Conservation (phyloP, 78 protist species). For the Dictyostelium firmibasis region DNA sequence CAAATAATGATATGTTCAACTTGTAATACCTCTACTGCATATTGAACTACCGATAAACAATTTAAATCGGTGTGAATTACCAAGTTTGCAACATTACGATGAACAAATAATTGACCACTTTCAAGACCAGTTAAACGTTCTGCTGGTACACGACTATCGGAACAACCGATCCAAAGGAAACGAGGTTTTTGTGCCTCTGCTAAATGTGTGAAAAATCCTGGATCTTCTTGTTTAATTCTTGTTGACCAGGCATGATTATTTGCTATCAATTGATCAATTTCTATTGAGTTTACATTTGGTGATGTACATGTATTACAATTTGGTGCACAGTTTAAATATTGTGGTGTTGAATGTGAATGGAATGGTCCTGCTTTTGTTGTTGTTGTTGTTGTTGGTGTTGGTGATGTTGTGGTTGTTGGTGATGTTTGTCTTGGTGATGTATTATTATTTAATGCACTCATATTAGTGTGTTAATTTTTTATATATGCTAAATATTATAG, state of each 20-base stretch:
- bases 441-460: not conserved
- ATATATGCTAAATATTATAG: too few relatives aligned
- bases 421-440: not conserved
- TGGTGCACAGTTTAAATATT: slow-evolving; percentile 9
- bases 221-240: slow-evolving; percentile 70
- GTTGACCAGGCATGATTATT: slow-evolving; percentile 83
- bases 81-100: slow-evolving; percentile 94
- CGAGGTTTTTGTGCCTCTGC: slow-evolving; percentile 84
- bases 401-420: not conserved
- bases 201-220: slow-evolving; percentile 74
- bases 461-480: not conserved
- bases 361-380: not conserved
- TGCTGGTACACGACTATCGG: slow-evolving; percentile 96
- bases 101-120: slow-evolving; percentile 93
- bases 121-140: slow-evolving; percentile 80
- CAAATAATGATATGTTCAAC: slow-evolving; percentile 93
- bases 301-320: slow-evolving; percentile 14
- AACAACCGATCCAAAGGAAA: slow-evolving; percentile 94
- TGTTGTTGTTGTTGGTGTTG: not conserved
- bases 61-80: slow-evolving; percentile 90
- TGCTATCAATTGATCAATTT: slow-evolving; percentile 35
- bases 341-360: not conserved
- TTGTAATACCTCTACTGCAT: slow-evolving; percentile 90
- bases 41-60: slow-evolving; percentile 85
- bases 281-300: not conserved